A percentile compares a stretch with the other conserved stretches of the same genome.
Conservation (phyloP, 2,329 filamentous ascomycete genomes). For the Verruconis gallopava region DNA sequence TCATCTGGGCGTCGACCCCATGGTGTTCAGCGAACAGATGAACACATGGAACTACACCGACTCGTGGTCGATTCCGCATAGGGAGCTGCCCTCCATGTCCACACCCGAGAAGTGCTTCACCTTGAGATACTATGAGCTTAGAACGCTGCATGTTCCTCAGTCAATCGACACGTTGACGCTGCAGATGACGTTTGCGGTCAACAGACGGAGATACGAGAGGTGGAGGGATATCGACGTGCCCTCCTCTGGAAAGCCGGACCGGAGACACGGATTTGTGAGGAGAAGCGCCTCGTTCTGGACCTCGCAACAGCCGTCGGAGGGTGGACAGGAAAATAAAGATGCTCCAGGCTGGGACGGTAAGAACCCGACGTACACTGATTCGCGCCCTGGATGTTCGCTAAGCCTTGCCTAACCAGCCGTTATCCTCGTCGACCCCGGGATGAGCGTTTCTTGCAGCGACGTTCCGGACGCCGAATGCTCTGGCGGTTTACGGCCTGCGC, state of each 20-base stretch:
- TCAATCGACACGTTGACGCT: constrained; percentile 6
- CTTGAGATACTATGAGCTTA: constrained; percentile 15
- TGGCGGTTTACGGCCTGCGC: too few relatives aligned
- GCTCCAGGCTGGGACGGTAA: not conserved
- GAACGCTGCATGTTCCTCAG: constrained; percentile 10
- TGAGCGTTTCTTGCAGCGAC: not conserved
- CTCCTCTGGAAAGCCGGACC: constrained; percentile 9
- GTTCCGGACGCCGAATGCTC: too few relatives aligned
- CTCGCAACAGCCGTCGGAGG: too few relatives aligned
- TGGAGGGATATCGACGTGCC: constrained; percentile 15
- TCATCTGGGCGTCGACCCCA: constrained; percentile 14
- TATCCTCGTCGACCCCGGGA: not conserved
- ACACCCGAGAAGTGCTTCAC: constrained; percentile 13
- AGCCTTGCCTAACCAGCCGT: not conserved
- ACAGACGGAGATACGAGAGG: constrained; percentile 13
- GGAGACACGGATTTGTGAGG: constrained; percentile 13
- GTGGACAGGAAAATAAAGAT: too few relatives aligned
- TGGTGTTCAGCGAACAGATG: constrained; percentile 17
- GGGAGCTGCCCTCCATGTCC: constrained; percentile 14
- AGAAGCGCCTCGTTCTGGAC: constrained; percentile 16
- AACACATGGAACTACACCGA: constrained; percentile 17
- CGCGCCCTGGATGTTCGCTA: too few relatives aligned
- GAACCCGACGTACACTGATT: too few relatives aligned
- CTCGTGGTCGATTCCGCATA: constrained; percentile 13
- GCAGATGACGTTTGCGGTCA: constrained; percentile 15